Conservation (phyloP, 345 rosid species). For the Ailanthus altissimus region DNA sequence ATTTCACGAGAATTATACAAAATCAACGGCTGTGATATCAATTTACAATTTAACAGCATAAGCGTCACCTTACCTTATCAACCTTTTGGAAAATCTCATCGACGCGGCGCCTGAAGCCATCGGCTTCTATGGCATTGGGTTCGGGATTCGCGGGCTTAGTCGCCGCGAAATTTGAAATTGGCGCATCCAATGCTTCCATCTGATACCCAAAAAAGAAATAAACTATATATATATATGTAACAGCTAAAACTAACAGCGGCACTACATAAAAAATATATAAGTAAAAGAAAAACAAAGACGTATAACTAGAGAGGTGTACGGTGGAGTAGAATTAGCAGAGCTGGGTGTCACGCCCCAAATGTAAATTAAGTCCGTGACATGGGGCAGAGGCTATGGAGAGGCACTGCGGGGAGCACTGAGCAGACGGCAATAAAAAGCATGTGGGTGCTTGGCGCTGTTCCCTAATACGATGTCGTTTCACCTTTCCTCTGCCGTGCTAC, state of each 20-base stretch:
- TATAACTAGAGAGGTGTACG: background rate
- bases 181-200: conserved; percentile 38
- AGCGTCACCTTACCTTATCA: conserved; percentile 47
- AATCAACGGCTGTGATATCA: background rate
- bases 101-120: conserved; percentile 44
- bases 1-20: background rate
- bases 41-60: background rate
- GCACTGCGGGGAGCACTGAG: background rate
- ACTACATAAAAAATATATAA: background rate
- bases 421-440: background rate
- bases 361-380: too few relatives aligned
- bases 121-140: conserved; percentile 32
- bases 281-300: background rate
- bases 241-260: background rate
- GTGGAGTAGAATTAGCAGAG: background rate
- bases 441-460: background rate
- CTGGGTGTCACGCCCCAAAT: too few relatives aligned
- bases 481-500: too few relatives aligned
- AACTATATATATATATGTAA: background rate
- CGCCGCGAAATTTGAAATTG: conserved; percentile 22
- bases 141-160: conserved; percentile 24
- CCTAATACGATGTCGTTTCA: background rate
- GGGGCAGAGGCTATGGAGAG: background rate
- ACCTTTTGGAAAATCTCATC: conserved; percentile 59
- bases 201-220: background rate